phyloP scores from a whole-genome alignment of 768 basidiomycete genomes.

The Calocybe indica region DNA sequence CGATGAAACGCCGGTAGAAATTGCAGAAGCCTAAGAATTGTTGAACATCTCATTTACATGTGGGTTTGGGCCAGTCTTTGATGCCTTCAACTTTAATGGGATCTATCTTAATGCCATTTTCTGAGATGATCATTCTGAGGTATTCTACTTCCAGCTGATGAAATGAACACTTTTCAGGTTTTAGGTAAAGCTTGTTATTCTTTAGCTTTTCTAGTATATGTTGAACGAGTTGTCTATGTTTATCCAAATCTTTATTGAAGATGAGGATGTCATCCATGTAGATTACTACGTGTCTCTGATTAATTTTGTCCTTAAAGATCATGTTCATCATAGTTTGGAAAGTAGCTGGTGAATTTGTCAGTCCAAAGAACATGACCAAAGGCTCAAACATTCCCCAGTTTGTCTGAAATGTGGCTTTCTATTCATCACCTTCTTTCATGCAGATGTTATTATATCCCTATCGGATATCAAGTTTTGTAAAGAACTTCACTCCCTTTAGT shows the following conservation, averaged over 20 bases:
- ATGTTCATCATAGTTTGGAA: conserved; percentile 31
- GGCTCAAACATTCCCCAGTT: conserved; percentile 29
- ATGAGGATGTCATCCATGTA: conserved; percentile 37
- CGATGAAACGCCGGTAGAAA: too few species aligned
- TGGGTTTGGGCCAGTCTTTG: conserved; percentile 8
- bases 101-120: conserved; percentile 22
- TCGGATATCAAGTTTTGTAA: conserved; percentile 31
- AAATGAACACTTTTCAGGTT: conserved; percentile 29
- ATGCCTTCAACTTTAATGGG: conserved; percentile 22
- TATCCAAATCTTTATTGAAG: conserved; percentile 18
- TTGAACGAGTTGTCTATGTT: conserved; percentile 12
- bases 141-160: conserved; percentile 14
- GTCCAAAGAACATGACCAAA: conserved; percentile 32
- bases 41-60: too few species aligned
- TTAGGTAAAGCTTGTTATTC: conserved; percentile 18
- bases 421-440: conserved; percentile 33
- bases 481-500: conserved; percentile 16
- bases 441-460: conserved; percentile 30
- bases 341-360: conserved; percentile 25
- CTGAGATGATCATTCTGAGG: conserved; percentile 19
- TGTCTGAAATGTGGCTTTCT: conserved; percentile 33
- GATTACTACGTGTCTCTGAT: conserved; percentile 15
- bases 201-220: conserved; percentile 16
- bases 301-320: conserved; percentile 20
- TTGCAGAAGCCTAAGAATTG: too few species aligned